These are phyloP conservation scores for Kregervanrija pseudodelftensis DNA, from an alignment of 805 yeast species.

Conservation along the genomic window DNA sequence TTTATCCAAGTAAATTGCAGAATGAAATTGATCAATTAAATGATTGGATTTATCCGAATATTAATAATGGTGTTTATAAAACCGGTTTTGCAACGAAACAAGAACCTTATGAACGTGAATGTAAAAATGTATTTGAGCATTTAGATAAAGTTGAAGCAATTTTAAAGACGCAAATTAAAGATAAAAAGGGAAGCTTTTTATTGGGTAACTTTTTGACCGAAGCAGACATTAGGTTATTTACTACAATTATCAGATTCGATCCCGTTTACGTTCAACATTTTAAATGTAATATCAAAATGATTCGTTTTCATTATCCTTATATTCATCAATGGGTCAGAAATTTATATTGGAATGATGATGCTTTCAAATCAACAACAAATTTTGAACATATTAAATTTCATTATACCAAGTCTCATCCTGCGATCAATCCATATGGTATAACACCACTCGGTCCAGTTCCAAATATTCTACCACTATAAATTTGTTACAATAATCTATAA, in stretches of 20 bases:
- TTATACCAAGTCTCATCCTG: constrained; percentile 78
- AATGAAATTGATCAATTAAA: constrained; percentile 68
- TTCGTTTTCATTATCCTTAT: constrained; percentile 71
- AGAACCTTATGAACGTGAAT: constrained; percentile 71
- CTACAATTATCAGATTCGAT: constrained; percentile 87
- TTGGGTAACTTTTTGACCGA: constrained; percentile 70
- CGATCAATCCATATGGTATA: constrained; percentile 74
- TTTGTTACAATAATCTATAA: too few relatives aligned
- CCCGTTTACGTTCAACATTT: constrained; percentile 93
- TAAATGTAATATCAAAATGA: constrained; percentile 81
- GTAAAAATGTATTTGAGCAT: constrained; percentile 51
- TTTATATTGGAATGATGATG: constrained; percentile 68
- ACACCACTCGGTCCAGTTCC: constrained; percentile 90
- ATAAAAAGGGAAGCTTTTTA: constrained; percentile 33
- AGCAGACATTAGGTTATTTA: constrained; percentile 80
- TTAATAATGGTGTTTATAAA: constrained; percentile 92
- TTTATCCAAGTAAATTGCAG: constrained; percentile 53
- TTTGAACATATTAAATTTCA: constrained; percentile 89
- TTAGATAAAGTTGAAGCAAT: constrained; percentile 65
- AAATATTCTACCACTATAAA: constrained; percentile 46
- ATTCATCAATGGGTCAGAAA: constrained; percentile 75
- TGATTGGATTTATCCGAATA: constrained; percentile 72
- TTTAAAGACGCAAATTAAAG: constrained; percentile 37
- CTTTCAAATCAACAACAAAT: constrained; percentile 71
- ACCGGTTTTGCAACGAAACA: constrained; percentile 83